A percentile compares a stretch with the other conserved stretches of the same genome.
phyloP scores from a whole-genome alignment of 2,329 filamentous ascomycete species.

The Calonectria naviculata region DNA sequence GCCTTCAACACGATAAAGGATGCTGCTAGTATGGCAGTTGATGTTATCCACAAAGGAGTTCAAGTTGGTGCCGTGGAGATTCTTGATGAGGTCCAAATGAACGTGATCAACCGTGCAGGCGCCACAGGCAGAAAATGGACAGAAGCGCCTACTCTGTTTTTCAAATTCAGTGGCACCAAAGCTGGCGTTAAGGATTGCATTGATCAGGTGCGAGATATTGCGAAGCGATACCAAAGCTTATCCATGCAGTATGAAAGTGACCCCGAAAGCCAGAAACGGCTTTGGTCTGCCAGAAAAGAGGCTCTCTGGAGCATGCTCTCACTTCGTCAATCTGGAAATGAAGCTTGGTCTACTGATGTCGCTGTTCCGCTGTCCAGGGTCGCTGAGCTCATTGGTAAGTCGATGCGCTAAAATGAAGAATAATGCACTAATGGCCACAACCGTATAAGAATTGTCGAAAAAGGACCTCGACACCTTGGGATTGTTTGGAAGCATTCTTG shows the following conservation, averaged over 20 bases:
- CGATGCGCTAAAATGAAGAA: not conserved
- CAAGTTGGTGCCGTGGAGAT: constrained; percentile 75
- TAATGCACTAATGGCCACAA: not conserved
- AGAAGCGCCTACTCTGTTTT: constrained; percentile 77
- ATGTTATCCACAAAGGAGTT: constrained; percentile 72
- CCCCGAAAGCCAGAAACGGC: constrained; percentile 18
- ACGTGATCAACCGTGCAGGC: constrained; percentile 73
- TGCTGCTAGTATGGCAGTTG: constrained; percentile 72
- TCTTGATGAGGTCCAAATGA: constrained; percentile 74
- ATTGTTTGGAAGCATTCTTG: constrained; percentile 69
- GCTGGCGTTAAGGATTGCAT: not conserved
- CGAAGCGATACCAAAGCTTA: not conserved
- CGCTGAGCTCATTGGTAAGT: constrained; percentile 65
- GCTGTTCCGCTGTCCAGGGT: constrained; percentile 72
- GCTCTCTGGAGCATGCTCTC: constrained; percentile 72
- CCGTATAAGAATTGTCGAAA: constrained; percentile 60
- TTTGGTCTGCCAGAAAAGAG: constrained; percentile 76
- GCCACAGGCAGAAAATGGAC: constrained; percentile 71
- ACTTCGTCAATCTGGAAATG: constrained; percentile 54
- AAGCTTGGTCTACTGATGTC: constrained; percentile 77
- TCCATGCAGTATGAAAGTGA: not conserved
- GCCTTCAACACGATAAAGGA: constrained; percentile 68
- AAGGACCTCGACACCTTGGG: constrained; percentile 66
- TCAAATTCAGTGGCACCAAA: constrained; percentile 60
- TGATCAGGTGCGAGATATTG: not conserved